Evolutionary conservation across 352 stramenopile species (phyloP).

Genomic region (Phytophthora pinifolia): DNA sequence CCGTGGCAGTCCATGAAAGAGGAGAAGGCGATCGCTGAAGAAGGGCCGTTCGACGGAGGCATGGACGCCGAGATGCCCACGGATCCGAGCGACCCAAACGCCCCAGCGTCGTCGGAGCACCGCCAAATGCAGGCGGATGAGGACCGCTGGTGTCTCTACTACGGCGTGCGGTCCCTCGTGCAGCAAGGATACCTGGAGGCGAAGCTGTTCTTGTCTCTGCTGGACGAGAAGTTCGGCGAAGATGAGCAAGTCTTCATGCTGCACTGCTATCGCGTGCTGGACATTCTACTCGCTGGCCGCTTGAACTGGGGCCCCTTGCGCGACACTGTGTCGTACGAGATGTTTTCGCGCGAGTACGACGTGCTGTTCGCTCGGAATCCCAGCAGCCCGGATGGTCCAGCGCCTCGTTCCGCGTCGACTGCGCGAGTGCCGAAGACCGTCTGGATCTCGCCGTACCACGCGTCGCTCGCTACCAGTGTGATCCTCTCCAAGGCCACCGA

Average conservation of each 20-base stretch:
- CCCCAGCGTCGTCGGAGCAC: conserved; percentile 29
- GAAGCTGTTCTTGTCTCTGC: conserved; percentile 89
- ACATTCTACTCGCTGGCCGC: conserved; percentile 59
- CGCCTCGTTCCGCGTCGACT: not conserved
- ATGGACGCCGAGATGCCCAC: conserved; percentile 6
- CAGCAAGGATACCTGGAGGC: conserved; percentile 88
- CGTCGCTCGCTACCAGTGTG: conserved; percentile 67
- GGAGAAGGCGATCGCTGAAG: conserved; percentile 49
- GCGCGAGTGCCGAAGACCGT: conserved; percentile 61
- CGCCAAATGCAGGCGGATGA: conserved; percentile 75
- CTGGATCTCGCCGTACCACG: conserved; percentile 82
- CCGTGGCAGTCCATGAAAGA: conserved; percentile 65
- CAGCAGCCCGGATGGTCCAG: not conserved
- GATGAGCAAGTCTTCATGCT: conserved; percentile 91
- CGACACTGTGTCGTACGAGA: conserved; percentile 53
- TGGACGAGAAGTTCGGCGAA: conserved; percentile 93
- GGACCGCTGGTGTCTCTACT: conserved; percentile 93
- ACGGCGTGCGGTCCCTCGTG: conserved; percentile 86
- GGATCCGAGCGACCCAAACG: conserved; percentile 16
- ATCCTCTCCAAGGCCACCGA: conserved; percentile 76
- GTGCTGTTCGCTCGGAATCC: conserved; percentile 16
- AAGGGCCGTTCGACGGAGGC: conserved; percentile 1
- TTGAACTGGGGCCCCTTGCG: conserved; percentile 70
- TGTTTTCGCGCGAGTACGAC: conserved; percentile 55
- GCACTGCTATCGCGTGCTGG: conserved; percentile 85